These are phyloP conservation scores for Sugiyamaella floridensis DNA, from an alignment of 805 yeast genomes.

Conservation along the genomic window DNA sequence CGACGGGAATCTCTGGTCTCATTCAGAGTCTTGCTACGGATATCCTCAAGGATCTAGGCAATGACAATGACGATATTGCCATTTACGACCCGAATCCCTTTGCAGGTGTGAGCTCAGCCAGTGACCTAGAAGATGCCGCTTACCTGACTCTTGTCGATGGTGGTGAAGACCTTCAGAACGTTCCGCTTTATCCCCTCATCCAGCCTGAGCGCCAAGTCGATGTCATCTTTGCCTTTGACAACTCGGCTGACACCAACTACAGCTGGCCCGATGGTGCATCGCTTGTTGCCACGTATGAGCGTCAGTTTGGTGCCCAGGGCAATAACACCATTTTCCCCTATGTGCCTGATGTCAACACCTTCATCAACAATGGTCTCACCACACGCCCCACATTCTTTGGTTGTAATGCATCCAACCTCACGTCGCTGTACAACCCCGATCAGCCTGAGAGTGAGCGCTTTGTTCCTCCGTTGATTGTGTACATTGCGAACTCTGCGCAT, in stretches of 20 bases:
- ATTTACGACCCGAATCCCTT: slow-evolving; percentile 69
- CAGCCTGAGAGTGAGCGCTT: slow-evolving; percentile 12
- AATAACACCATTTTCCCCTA: slow-evolving; percentile 66
- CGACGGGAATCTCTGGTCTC: slow-evolving; percentile 44
- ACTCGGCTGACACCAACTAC: slow-evolving; percentile 52
- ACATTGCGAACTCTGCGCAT: slow-evolving; percentile 66
- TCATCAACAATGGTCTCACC: slow-evolving; percentile 53
- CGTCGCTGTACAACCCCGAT: slow-evolving; percentile 16
- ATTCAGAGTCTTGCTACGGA: slow-evolving; percentile 40
- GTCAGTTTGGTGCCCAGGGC: slow-evolving; percentile 51
- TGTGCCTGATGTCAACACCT: slow-evolving; percentile 64
- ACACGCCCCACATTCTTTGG: slow-evolving; percentile 77
- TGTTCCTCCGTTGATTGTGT: slow-evolving; percentile 68
- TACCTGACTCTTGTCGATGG: slow-evolving; percentile 57
- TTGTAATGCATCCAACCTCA: slow-evolving; percentile 57
- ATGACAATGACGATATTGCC: slow-evolving; percentile 58
- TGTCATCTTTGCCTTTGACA: slow-evolving; percentile 60
- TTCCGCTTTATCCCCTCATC: slow-evolving; percentile 58
- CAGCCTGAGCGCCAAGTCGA: slow-evolving; percentile 56
- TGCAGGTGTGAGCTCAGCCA: slow-evolving; percentile 37
- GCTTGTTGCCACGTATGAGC: slow-evolving; percentile 45
- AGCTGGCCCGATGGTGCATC: slow-evolving; percentile 67
- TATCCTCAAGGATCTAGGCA: slow-evolving; percentile 41
- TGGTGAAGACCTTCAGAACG: slow-evolving; percentile 59
- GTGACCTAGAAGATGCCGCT: slow-evolving; percentile 34